Conservation (phyloP, 768 basidiomycete species). For the Lentinula lateritia region DNA sequence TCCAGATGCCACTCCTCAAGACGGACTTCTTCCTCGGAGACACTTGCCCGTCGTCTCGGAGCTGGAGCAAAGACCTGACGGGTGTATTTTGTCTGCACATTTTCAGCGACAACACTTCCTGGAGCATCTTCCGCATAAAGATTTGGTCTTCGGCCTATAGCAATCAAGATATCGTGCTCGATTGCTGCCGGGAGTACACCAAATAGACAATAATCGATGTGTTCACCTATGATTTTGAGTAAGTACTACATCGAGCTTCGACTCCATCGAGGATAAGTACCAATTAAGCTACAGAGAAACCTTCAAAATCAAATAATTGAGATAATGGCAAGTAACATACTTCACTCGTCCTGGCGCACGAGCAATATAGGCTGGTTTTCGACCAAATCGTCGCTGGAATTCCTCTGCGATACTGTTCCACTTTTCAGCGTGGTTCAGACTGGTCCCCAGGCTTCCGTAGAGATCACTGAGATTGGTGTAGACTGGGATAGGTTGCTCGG, state of each 20-base stretch:
- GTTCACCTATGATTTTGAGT: conserved; percentile 50
- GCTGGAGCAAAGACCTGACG: conserved; percentile 55
- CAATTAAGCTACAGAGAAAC: conserved; percentile 32
- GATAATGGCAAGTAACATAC: conserved; percentile 29
- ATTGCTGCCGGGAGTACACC: conserved; percentile 84
- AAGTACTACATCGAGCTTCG: neutral
- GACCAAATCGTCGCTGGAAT: conserved; percentile 60
- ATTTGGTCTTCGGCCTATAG: conserved; percentile 47
- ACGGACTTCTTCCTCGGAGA: conserved; percentile 32
- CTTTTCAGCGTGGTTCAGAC: conserved; percentile 49
- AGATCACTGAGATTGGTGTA: conserved; percentile 53
- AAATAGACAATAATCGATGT: conserved; percentile 81
- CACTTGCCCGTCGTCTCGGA: conserved; percentile 20
- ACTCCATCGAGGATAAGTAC: conserved; percentile 17
- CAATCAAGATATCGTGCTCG: conserved; percentile 79
- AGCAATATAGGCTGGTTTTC: conserved; percentile 62
- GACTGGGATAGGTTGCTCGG: conserved; percentile 54
- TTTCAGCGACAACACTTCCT: conserved; percentile 59
- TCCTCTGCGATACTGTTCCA: conserved; percentile 60
- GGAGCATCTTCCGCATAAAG: conserved; percentile 22
- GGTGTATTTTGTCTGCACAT: conserved; percentile 54
- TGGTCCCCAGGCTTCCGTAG: conserved; percentile 46
- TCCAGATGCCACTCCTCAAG: conserved; percentile 66
- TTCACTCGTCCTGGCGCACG: conserved; percentile 81
- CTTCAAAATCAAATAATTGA: neutral